These are phyloP conservation scores for Hyaloscypha finlandica DNA, from an alignment of 495 filamentous ascomycete genomes.

Conservation along the genomic window DNA sequence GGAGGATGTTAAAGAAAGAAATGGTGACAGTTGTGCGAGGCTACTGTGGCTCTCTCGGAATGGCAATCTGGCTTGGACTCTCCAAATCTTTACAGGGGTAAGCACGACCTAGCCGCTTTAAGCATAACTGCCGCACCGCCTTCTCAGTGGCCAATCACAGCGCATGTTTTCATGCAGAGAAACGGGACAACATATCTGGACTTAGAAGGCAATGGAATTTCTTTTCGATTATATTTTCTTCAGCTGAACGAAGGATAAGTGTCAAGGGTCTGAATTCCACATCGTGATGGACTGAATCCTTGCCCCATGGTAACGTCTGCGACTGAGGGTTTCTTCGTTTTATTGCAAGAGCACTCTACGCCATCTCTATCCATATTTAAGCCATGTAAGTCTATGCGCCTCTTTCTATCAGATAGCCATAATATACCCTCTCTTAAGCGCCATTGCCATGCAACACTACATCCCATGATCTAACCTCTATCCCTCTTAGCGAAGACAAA, in stretches of 20 bases:
- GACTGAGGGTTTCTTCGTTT: not conserved
- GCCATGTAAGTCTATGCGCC: not conserved
- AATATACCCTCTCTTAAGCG: not conserved
- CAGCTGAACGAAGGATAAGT: not conserved
- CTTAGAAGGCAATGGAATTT: not conserved
- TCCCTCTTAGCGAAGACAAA: constrained; percentile 68
- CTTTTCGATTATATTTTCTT: not conserved
- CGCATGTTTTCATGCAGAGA: not conserved
- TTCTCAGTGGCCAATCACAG: constrained; percentile 3
- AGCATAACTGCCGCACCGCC: not conserved
- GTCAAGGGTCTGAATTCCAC: not conserved
- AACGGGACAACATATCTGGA: not conserved
- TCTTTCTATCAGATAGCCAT: constrained; percentile 2
- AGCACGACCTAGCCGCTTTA: not conserved
- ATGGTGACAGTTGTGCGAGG: constrained; percentile 16
- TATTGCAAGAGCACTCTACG: not conserved
- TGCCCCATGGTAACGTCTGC: not conserved
- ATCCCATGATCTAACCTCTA: constrained; percentile 8
- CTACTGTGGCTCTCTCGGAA: constrained; percentile 16
- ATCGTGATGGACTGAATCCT: not conserved
- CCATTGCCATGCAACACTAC: constrained; percentile 12
- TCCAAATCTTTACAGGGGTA: constrained; percentile 1
- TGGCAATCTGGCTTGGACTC: constrained; percentile 21
- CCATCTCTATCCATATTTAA: not conserved
- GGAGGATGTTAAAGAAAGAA: constrained; percentile 7